Base-by-base conservation (phyloP, 1,284 basidiomycete genomes). In the Blastosporella zonata region DNA sequence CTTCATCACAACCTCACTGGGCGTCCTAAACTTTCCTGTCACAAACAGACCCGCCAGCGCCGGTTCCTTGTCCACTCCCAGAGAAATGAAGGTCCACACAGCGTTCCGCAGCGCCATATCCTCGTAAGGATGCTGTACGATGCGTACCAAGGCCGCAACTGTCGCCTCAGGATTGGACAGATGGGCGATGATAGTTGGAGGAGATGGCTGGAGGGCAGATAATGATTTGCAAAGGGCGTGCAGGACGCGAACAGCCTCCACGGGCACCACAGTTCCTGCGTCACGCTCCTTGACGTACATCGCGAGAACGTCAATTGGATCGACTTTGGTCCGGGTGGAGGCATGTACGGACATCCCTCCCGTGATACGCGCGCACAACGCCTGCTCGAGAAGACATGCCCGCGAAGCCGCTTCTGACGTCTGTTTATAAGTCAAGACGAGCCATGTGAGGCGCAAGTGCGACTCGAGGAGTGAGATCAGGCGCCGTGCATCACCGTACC, bases 31-130 rank as follows among this genome's bases (percentile, higher is more conserved):
- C 46, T 79, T 78, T 1, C 84, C 93, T 0, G 82, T 82, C 44
- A 93, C 82, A 50, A 96, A 86, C 13, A 97, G 74, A 37, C 81
- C 79, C 0, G 91, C 91, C 4, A 97, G 75, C 0, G 93, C 92
- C 1, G 94, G 93, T 61, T 96, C 93, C 48, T 84, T 87, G 54
- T 91, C 84, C 17, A 94, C 82, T 2, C 92, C 85, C 10, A 90
- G 75, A 0, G 87, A 75, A 21, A 96, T 82, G 59, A 97, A 87
- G 50, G 78, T 80, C 93, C 94, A 97, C 1, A 90, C 80, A 0
- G 85, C 78, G 36, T 81, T 81, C 5, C 89, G 81, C 23, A 92
- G 72, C 2, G 74, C 62, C 8, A 81, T 71, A 36, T 89, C 85
- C 34, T 87, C 82, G 56, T 84, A 89, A 0, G 85, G 84, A 60